Evolutionary conservation across 495 filamentous ascomycete species (phyloP), one percentile per base, ranked within the genome.

Genomic region (Hypomontagnella submonticulosa): DNA sequence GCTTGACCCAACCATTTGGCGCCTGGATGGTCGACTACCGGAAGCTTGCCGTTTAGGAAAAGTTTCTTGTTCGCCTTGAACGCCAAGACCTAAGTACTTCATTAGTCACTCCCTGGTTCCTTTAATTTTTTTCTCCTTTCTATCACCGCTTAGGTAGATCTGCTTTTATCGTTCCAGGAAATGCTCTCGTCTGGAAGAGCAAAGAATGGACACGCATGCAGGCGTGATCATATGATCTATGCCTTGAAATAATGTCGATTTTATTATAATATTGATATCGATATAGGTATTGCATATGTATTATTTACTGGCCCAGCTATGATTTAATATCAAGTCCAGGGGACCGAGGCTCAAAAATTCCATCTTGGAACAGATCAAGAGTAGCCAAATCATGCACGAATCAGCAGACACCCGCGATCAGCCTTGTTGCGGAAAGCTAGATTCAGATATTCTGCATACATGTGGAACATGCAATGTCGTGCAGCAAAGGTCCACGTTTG

Each of bases 381-480:
- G 52, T 61, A 50, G 47, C 55, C 10, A 64, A 46, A 52, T 49
- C 44, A 53, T 61, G 66, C 66, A 61, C 48, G 55, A 61, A 58
- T 61, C 65, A 67, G 55, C 51, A 60, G 36, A 57, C 66, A 52
- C 46, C 60, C 60, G 60, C 44, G 40, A 46, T 53, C 32, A 59
- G 66, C 52, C 34, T 55, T 30, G 20, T 48, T 63, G 16, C 58
- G 59, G 65, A 68, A 54, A 44, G 61, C 56, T 66, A 70, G 67
- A 70, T 66, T 70, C 20, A 61, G 57, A 65, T 70, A 70, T 52
- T 66, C 57, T 66, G 62, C 61, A 66, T 69, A 63, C 61, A 69
- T 70, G 62, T 70, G 57, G 61, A 58, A 66, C 67, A 70, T 66
- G 67, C 57, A 66, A 70, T 70, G 67, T 70, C 67, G 67, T 70